Percentiles rank a stretch among this genome's conserved stretches.
phyloP scores from a whole-genome alignment of 108 stramenopile genomes.

The Poteriospumella lacustris region DNA sequence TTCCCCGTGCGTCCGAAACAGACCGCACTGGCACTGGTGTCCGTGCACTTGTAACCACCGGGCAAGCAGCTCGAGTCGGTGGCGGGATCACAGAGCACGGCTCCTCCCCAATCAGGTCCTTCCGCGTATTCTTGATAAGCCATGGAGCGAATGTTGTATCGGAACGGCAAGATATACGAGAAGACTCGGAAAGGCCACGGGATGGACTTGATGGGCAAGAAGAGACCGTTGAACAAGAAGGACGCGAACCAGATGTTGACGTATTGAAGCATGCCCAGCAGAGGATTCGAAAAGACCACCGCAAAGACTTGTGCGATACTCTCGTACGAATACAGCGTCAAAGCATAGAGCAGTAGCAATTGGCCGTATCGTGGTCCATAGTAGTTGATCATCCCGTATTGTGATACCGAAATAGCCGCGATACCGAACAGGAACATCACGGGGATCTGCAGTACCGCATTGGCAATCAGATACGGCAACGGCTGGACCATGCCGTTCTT shows the following conservation, averaged over 20 bases:
- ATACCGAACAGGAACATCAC: slow-evolving; percentile 45
- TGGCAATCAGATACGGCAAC: slow-evolving; percentile 35
- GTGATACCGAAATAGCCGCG: slow-evolving; percentile 34
- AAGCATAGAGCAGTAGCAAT: slow-evolving; percentile 12
- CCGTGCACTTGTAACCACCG: too few relatives aligned
- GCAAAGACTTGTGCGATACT: slow-evolving; percentile 41
- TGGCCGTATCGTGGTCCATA: not conserved
- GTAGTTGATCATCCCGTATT: slow-evolving; percentile 29
- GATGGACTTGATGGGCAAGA: slow-evolving; percentile 33
- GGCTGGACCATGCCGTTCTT: slow-evolving; percentile 46
- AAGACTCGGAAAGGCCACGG: slow-evolving; percentile 30
- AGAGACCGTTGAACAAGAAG: slow-evolving; percentile 46
- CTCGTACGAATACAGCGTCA: slow-evolving; percentile 32
- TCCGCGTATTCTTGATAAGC: not conserved
- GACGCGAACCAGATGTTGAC: slow-evolving; percentile 45
- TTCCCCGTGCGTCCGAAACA: too few relatives aligned
- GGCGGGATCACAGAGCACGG: too few relatives aligned
- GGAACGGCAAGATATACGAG: slow-evolving; percentile 25
- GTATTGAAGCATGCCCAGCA: slow-evolving; percentile 45
- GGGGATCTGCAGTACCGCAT: slow-evolving; percentile 39
- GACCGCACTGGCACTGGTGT: too few relatives aligned
- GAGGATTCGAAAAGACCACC: slow-evolving; percentile 38
- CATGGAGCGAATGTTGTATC: slow-evolving; percentile 1
- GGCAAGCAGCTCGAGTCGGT: too few relatives aligned
- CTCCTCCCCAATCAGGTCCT: too few relatives aligned